Evolutionary conservation across 2,329 filamentous ascomycete genomes (phyloP).

Genomic region (Penicillium sp.): DNA sequence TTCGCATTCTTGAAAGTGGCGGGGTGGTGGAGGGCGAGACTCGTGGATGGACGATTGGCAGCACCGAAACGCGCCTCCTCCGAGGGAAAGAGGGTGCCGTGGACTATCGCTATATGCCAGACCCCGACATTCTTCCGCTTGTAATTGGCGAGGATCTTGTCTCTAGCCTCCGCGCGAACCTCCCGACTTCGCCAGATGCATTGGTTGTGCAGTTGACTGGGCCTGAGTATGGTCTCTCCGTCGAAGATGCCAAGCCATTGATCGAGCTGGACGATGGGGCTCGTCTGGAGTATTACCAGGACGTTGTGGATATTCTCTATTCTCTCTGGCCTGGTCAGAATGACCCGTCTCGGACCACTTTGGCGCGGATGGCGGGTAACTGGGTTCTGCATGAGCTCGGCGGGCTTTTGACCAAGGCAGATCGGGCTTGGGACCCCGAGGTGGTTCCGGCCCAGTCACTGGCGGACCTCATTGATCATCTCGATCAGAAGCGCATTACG

Average conservation of each 20-base stretch:
- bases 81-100: conserved; percentile 94
- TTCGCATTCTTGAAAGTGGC: conserved; percentile 68
- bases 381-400: conserved; percentile 73
- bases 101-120: conserved; percentile 97
- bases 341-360: conserved; percentile 25
- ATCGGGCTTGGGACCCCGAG: conserved; percentile 39
- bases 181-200: conserved; percentile 68
- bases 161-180: conserved; percentile 52
- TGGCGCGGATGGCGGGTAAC: conserved; percentile 53
- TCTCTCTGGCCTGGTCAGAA: conserved; percentile 24
- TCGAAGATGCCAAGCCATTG: conserved; percentile 78
- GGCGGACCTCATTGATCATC: conserved; percentile 42
- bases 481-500: conserved; percentile 45
- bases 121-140: conserved; percentile 80
- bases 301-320: conserved; percentile 38
- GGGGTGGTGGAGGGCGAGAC: conserved; percentile 77
- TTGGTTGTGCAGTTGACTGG: conserved; percentile 59
- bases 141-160: conserved; percentile 67
- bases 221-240: conserved; percentile 59
- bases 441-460: conserved; percentile 41
- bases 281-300: conserved; percentile 69
- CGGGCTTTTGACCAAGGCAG: conserved; percentile 53
- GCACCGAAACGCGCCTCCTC: conserved; percentile 70
- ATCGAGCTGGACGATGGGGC: conserved; percentile 70
- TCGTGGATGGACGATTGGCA: conserved; percentile 82